These are phyloP conservation scores for Aspergillus ruber DNA, from an alignment of 2,329 filamentous ascomycete genomes.

Conservation along the genomic window DNA sequence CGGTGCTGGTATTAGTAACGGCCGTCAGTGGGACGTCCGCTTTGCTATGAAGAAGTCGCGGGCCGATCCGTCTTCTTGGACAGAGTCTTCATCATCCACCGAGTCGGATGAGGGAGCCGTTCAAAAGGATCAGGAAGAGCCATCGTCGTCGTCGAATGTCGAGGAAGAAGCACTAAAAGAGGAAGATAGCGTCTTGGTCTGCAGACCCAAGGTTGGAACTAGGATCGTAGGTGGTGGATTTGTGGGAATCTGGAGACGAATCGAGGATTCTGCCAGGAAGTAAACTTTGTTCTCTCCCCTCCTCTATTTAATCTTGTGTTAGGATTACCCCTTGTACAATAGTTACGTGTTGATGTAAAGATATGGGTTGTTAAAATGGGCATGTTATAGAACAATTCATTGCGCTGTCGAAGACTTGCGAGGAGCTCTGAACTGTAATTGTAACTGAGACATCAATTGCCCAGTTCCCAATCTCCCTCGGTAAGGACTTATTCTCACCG, in stretches of 20 bases:
- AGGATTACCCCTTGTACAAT: neutral
- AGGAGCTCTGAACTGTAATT: neutral
- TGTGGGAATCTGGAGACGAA: conserved; percentile 44
- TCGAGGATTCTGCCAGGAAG: conserved; percentile 20
- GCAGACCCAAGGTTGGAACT: conserved; percentile 46
- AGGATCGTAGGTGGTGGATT: conserved; percentile 47
- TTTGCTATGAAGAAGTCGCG: conserved; percentile 32
- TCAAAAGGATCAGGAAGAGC: conserved; percentile 5
- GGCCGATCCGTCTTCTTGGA: conserved; percentile 28
- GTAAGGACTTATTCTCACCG: too few relatives aligned
- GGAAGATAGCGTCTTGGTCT: conserved; percentile 42
- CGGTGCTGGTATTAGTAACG: conserved; percentile 40
- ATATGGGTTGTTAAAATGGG: neutral
- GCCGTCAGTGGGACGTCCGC: conserved; percentile 44
- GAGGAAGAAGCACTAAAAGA: conserved; percentile 12
- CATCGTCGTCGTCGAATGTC: neutral
- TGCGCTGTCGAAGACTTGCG: neutral
- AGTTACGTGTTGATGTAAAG: neutral
- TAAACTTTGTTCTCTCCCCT: neutral
- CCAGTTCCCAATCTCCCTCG: too few relatives aligned
- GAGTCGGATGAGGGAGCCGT: conserved; percentile 9
- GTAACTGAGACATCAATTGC: too few relatives aligned
- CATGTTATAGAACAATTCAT: too few relatives aligned
- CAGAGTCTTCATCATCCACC: conserved; percentile 5
- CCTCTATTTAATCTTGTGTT: neutral